Percentiles rank a stretch among this genome's conserved stretches.
Conservation (phyloP, 768 basidiomycete genomes). For the Amanita inopinata region DNA sequence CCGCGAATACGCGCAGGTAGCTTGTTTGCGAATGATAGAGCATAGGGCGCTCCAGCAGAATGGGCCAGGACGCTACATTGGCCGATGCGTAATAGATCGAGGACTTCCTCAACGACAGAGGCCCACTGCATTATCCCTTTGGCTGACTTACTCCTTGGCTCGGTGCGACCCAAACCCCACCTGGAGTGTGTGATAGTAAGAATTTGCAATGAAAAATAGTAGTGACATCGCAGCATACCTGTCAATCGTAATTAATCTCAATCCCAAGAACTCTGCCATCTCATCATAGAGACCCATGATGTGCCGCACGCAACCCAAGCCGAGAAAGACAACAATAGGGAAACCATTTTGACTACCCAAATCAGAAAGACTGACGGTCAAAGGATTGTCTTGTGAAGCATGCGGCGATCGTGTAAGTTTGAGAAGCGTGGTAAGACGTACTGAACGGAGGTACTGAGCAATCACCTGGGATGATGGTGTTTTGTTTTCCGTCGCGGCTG, state of each 20-base stretch:
- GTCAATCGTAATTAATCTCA: conserved; percentile 91
- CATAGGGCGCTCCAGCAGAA: conserved; percentile 93
- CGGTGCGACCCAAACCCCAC: conserved; percentile 90
- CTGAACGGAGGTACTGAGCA: conserved; percentile 81
- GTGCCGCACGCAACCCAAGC: conserved; percentile 89
- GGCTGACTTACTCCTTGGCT: conserved; percentile 53
- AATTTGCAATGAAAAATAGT: conserved; percentile 11
- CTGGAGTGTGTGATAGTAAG: too few species aligned
- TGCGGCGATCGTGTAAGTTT: conserved; percentile 74
- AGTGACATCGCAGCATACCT: conserved; percentile 37
- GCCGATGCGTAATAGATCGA: conserved; percentile 67
- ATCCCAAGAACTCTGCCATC: conserved; percentile 78
- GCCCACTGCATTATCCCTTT: conserved; percentile 90
- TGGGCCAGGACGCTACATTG: conserved; percentile 90
- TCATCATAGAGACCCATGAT: conserved; percentile 95
- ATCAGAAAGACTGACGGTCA: conserved; percentile 89
- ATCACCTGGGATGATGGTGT: conserved; percentile 62
- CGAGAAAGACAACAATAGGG: conserved; percentile 88
- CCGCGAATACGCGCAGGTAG: conserved; percentile 70
- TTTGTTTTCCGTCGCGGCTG: conserved; percentile 27
- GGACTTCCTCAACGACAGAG: conserved; percentile 79
- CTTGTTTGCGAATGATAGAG: conserved; percentile 76
- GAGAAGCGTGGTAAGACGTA: conserved; percentile 73
- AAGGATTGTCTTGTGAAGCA: conserved; percentile 60
- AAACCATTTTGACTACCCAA: conserved; percentile 78